These are phyloP conservation scores for Sparassis latifolia DNA, from an alignment of 1,284 basidiomycete species.

Conservation along the genomic window DNA sequence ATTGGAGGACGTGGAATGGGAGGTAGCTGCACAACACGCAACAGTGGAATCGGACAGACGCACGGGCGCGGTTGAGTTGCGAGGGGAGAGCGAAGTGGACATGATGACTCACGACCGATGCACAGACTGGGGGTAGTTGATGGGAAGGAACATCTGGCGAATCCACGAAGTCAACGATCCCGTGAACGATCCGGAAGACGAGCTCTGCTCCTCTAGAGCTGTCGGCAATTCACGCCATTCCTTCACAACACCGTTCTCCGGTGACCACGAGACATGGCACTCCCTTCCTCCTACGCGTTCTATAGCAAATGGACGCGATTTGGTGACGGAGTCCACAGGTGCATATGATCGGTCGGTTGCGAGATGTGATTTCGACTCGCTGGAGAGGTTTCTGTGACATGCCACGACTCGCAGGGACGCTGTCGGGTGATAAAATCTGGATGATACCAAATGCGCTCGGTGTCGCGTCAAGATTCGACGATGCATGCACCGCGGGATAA, in stretches of 20 bases:
- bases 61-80: background rate
- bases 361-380: background rate
- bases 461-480: background rate
- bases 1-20: conserved; percentile 26
- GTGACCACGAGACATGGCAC: conserved; percentile 23
- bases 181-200: conserved; percentile 11
- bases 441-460: background rate
- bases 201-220: conserved; percentile 2
- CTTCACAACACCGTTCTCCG: conserved; percentile 16
- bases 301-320: conserved; percentile 20
- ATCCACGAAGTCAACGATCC: conserved; percentile 23
- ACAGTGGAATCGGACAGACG: background rate
- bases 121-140: conserved; percentile 27
- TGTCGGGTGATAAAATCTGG: background rate
- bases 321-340: background rate
- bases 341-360: background rate
- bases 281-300: conserved; percentile 25
- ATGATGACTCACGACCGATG: conserved; percentile 24
- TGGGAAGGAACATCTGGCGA: conserved; percentile 27
- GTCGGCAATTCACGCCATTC: conserved; percentile 20
- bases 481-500: background rate
- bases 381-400: background rate
- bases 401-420: background rate
- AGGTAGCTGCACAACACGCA: conserved; percentile 17
- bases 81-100: background rate